Evolutionary conservation across 2,329 filamentous ascomycete species (phyloP), one percentile per base, ranked within the genome.

Genomic region (Scortechinia acanthostroma): DNA sequence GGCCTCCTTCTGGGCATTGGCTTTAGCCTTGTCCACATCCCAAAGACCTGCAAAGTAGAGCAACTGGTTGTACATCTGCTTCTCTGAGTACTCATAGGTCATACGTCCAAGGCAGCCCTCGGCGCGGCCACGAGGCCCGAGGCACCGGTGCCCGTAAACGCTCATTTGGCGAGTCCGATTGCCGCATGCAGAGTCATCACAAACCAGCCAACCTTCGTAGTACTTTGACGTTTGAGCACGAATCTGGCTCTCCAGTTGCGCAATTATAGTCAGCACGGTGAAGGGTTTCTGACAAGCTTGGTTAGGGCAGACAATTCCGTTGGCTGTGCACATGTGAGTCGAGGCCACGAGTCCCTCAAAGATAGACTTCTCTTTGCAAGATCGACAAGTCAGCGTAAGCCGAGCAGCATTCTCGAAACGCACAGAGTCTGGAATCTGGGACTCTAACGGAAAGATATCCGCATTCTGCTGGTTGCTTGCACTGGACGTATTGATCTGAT

Each of bases 41-140:
- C 90, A 98, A 46, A 97, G 66, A 43, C 76, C 76, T 22, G 86
- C 77, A 60, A 91, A 86, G 68, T 95, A 98, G 45, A 97, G 68
- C 33, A 98, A 73, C 66, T 98, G 93, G 62, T 95, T 97, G 68
- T 96, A 97, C 48, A 97, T 76, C 56, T 86, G 84, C 66, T 93
- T 91, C 68, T 97, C 93, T 1, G 77, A 74, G 57, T 88, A 85
- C 66, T 94, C 90, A 60, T 91, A 96, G 19, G 77, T 71, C 91
- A 98, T 97, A 43, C 80, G 80, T 17, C 93, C 93, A 3, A 83
- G 69, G 61, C 93, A 98, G 46, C 89, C 91, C 46, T 83, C 77
- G 0, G 86, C 91, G 2, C 93, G 81, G 2, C 91, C 90, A 53
- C 83, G 84, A 15, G 91, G 88, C 0, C 93, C 93, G 4, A 97